A percentile compares a stretch with the other conserved stretches of the same genome.
Evolutionary conservation across 495 filamentous ascomycete genomes (phyloP).

Genomic region (Penicillium cosmopolitanum): DNA sequence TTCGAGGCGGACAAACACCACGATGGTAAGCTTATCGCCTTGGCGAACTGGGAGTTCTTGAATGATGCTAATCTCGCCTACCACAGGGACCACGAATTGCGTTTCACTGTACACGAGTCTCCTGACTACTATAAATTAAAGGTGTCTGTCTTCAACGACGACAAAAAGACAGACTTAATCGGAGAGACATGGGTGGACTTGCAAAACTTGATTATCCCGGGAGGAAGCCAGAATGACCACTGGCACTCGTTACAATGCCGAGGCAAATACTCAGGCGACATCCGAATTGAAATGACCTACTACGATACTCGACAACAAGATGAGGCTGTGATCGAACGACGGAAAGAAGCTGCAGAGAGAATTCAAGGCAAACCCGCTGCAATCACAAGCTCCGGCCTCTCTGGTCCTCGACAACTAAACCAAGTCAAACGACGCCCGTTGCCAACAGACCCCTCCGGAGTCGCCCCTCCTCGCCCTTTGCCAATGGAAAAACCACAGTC

Average conservation of each 20-base stretch:
- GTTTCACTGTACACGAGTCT: constrained; percentile 94
- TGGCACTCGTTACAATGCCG: constrained; percentile 88
- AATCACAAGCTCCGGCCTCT: constrained; percentile 39
- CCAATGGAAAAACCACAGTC: constrained; percentile 32
- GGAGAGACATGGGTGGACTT: constrained; percentile 90
- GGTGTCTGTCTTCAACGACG: constrained; percentile 95
- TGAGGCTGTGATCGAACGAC: constrained; percentile 61
- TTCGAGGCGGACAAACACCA: constrained; percentile 92
- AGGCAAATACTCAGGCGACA: constrained; percentile 92
- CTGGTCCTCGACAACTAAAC: constrained; percentile 62
- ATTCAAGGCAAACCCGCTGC: constrained; percentile 30
- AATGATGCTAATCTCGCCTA: not conserved
- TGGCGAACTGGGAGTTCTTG: not conserved
- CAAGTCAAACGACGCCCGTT: constrained; percentile 77
- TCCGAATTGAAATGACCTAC: constrained; percentile 94
- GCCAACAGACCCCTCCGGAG: constrained; percentile 68
- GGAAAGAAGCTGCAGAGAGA: constrained; percentile 49
- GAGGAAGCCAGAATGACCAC: constrained; percentile 87
- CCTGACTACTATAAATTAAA: constrained; percentile 94
- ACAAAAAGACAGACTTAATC: constrained; percentile 94
- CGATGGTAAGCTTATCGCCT: constrained; percentile 76
- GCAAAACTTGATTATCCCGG: constrained; percentile 76
- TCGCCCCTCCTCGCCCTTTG: constrained; percentile 27
- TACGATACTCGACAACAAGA: constrained; percentile 87
- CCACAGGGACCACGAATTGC: constrained; percentile 91